Conservation (phyloP, 148 eudicot genomes). For the Simmondsia chinensis region DNA sequence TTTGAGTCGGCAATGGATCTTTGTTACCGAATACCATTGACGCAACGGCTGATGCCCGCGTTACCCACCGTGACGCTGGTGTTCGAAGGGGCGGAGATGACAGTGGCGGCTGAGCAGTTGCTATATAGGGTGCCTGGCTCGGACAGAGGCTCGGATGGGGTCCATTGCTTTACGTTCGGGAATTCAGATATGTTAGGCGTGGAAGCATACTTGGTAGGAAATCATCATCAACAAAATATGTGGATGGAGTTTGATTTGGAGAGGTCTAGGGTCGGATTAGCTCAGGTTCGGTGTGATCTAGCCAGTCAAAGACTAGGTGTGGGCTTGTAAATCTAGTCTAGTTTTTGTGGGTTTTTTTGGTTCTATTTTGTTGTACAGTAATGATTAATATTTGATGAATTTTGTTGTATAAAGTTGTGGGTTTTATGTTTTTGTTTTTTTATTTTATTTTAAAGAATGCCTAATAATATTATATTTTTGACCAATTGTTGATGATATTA, state of each 20-base stretch:
- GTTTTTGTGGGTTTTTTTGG: background rate
- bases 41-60: constrained; percentile 24
- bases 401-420: no score
- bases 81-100: constrained; percentile 73
- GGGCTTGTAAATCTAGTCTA: constrained; percentile 10
- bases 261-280: constrained; percentile 67
- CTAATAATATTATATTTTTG: no score
- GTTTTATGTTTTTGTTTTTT: no score
- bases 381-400: no score
- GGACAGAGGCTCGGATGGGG: constrained; percentile 32
- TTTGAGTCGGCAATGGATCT: constrained; percentile 82
- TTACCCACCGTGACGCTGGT: constrained; percentile 60
- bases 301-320: constrained; percentile 61
- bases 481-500: no score
- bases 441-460: no score
- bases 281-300: constrained; percentile 66
- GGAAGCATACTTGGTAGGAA: constrained; percentile 69
- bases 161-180: constrained; percentile 80
- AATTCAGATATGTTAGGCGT: constrained; percentile 76
- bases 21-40: constrained; percentile 43
- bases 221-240: constrained; percentile 85
- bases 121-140: constrained; percentile 55
- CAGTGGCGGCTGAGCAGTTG: constrained; percentile 47
- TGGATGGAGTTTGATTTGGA: constrained; percentile 90
- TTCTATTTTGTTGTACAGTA: background rate